Base-by-base conservation (phyloP, 2,329 filamentous ascomycete genomes). In the Byssochlamys sp. region DNA sequence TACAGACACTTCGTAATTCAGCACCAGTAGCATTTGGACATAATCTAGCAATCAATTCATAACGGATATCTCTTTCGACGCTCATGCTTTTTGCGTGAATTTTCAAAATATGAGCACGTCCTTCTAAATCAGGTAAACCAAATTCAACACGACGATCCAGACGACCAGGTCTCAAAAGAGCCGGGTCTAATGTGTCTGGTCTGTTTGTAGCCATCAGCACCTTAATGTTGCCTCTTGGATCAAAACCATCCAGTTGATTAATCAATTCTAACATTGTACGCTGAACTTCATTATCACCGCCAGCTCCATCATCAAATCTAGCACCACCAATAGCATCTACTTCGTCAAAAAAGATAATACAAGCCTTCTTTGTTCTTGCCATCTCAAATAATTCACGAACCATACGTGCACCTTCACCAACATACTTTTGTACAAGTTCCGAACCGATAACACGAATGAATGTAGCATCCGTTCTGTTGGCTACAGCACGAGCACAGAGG, bases 1-100 rank as follows among this genome's bases (percentile, higher is more conserved):
- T 99, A 65, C 94, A 96, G 60, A 99, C 94, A 78, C 90, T 95
- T 69, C 94, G 85, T 72, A 99, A 78, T 77, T 99, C 94, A 54
- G 94, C 94, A 78, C 94, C 94, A 0, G 94, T 99, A 55, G 91
- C 89, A 77, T 99, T 99, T 65, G 94, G 94, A 78, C 94, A 99
- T 62, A 99, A 82, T 67, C 94, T 87, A 19, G 91, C 96, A 71
- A 99, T 97, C 63, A 99, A 83, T 79, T 99, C 94, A 94, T 94
- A 99, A 77, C 94, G 86, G 69, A 99, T 99, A 71, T 99, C 94
- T 56, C 94, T 86, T 82, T 99, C 94, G 39, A 99, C 94, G 19
- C 91, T 96, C 94, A 99, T 99, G 73, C 90, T 95, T 87, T 97
- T 99, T 68, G 94, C 94, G 79, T 97, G 94, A 68, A 99, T 99